Evolutionary conservation across 2,329 filamentous ascomycete species (phyloP).

Genomic region (Chaetomiaceae sp.): DNA sequence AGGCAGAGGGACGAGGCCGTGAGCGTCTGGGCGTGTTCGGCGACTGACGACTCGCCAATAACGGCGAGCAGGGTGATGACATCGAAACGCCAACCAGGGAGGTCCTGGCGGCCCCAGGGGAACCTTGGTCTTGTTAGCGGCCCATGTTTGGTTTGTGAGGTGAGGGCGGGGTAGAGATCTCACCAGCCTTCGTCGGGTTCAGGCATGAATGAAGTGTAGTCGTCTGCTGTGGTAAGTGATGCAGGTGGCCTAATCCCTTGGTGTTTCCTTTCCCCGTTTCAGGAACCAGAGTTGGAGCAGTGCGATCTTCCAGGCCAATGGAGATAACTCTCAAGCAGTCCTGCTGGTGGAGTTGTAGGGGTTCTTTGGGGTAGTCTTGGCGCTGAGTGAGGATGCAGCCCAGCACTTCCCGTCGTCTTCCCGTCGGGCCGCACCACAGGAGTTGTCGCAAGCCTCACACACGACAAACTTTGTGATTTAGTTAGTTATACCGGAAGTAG

Average conservation of each 20-base stretch:
- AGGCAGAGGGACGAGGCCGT: constrained; percentile 55
- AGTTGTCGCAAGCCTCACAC: neutral
- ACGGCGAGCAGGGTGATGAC: constrained; percentile 60
- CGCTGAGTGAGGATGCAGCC: neutral
- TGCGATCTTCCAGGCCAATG: no score
- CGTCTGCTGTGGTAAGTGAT: neutral
- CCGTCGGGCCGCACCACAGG: neutral
- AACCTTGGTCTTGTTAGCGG: constrained; percentile 33
- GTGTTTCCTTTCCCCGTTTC: no score
- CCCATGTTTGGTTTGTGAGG: neutral
- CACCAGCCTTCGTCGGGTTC: no score
- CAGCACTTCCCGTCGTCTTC: neutral
- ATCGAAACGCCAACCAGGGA: constrained; percentile 50
- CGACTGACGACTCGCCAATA: constrained; percentile 56
- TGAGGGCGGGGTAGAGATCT: no score
- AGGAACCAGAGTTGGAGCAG: no score
- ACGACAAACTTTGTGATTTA: no score
- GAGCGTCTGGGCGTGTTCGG: constrained; percentile 53
- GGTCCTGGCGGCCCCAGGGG: constrained; percentile 36
- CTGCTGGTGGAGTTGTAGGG: no score
- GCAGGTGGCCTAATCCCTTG: no score
- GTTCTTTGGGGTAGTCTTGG: neutral
- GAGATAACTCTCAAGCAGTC: no score
- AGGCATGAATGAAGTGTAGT: no score
- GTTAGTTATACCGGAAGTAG: no score